A percentile compares a stretch with the other conserved stretches of the same genome.
Conservation (phyloP, 2,329 filamentous ascomycete genomes). For the Phyllachora maydis region DNA sequence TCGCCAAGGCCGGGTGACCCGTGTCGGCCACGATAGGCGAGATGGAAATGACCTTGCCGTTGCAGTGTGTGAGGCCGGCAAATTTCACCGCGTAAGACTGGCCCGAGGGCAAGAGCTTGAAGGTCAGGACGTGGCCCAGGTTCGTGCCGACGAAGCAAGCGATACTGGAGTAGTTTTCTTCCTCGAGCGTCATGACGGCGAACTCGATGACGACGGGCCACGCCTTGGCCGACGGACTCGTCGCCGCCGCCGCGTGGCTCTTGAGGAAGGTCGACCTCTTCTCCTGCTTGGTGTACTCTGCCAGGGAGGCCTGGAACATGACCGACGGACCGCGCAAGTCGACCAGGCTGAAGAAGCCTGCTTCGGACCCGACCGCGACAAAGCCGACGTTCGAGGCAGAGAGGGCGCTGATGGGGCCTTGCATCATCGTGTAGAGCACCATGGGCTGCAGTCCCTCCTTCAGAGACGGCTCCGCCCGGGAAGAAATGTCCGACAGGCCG, state of each 20-base stretch:
- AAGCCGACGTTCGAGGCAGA: constrained; percentile 89
- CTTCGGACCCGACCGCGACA: constrained; percentile 67
- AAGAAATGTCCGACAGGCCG: constrained; percentile 53
- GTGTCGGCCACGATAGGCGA: constrained; percentile 61
- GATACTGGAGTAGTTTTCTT: constrained; percentile 91
- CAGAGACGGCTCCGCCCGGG: constrained; percentile 48
- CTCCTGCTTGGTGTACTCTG: constrained; percentile 55
- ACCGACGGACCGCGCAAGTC: constrained; percentile 75
- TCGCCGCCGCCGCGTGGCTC: constrained; percentile 24
- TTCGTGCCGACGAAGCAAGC: constrained; percentile 82
- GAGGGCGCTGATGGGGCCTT: constrained; percentile 60
- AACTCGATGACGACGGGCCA: constrained; percentile 76
- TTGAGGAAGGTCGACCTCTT: constrained; percentile 56
- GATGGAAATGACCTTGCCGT: constrained; percentile 54
- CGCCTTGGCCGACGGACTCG: constrained; percentile 35
- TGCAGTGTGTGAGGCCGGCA: constrained; percentile 45
- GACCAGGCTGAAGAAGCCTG: constrained; percentile 60
- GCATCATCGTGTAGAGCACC: constrained; percentile 62
- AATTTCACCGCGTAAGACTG: constrained; percentile 53
- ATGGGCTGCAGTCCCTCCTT: constrained; percentile 52
- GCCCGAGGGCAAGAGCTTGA: constrained; percentile 67
- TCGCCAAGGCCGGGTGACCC: constrained; percentile 57
- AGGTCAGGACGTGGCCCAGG: constrained; percentile 63
- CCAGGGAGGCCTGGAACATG: constrained; percentile 54
- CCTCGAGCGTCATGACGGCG: constrained; percentile 79